These are phyloP conservation scores for Deuterostichococcus epilithicus DNA, from an alignment of 139 green algal genomes.

Conservation along the genomic window DNA sequence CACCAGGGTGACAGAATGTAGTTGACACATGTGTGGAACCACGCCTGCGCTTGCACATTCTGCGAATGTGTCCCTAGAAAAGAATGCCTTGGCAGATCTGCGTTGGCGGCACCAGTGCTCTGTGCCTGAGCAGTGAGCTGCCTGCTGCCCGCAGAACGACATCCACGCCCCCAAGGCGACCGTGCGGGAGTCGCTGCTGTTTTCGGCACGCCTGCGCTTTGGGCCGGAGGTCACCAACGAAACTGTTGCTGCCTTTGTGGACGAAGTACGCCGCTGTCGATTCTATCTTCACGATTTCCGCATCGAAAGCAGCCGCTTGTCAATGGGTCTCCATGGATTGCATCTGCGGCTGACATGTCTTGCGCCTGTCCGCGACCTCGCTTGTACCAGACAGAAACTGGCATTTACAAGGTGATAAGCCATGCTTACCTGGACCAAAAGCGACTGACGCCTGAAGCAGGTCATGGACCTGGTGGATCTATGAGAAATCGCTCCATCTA, in stretches of 20 bases:
- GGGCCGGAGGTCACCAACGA: background rate
- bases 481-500: too few relatives aligned
- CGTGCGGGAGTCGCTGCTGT: constrained; percentile 34
- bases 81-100: background rate
- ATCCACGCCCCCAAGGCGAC: constrained; percentile 33
- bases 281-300: too few relatives aligned
- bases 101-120: background rate
- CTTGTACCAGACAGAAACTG: too few relatives aligned
- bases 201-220: constrained; percentile 54
- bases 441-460: too few relatives aligned
- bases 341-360: too few relatives aligned
- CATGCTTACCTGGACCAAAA: too few relatives aligned
- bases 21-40: background rate
- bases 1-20: background rate
- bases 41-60: background rate
- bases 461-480: too few relatives aligned
- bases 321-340: too few relatives aligned
- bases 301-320: too few relatives aligned
- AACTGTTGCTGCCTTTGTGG: constrained; percentile 7
- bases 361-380: too few relatives aligned
- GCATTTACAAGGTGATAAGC: too few relatives aligned
- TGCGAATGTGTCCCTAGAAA: background rate
- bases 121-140: too few relatives aligned
- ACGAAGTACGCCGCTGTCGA: constrained; percentile 30
- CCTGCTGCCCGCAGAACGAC: constrained; percentile 26